Evolutionary conservation across 148 eudicot genomes (phyloP).

Genomic region (Fagopyrum tataricum): DNA sequence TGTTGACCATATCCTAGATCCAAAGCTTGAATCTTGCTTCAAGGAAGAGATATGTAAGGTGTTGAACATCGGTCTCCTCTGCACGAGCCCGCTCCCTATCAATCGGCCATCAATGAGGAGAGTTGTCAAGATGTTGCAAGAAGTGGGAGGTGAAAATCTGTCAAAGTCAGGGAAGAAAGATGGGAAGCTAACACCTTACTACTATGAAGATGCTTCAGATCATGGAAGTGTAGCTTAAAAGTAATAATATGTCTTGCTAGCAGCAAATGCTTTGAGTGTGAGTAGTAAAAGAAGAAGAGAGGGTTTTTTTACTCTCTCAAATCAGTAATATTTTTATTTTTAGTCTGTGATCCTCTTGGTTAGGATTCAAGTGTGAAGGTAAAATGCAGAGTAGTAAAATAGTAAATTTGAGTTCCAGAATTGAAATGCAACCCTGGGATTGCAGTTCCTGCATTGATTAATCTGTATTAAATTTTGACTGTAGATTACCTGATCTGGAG

Average conservation of each 20-base stretch:
- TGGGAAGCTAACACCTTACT: constrained; percentile 82
- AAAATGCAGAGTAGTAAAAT: constrained; percentile 1
- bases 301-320: constrained; percentile 1
- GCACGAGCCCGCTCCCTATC: constrained; percentile 84
- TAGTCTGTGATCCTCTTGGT: not conserved
- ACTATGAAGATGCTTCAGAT: constrained; percentile 75
- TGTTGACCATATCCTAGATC: constrained; percentile 63
- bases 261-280: constrained; percentile 7
- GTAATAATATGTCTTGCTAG: not conserved
- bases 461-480: not conserved
- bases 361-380: not conserved
- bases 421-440: constrained; percentile 14
- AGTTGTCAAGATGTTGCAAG: constrained; percentile 79
- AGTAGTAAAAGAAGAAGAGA: not conserved
- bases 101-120: constrained; percentile 92
- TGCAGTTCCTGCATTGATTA: constrained; percentile 9
- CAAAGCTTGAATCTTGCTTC: constrained; percentile 67
- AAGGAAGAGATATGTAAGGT: constrained; percentile 74
- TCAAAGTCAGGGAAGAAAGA: constrained; percentile 34
- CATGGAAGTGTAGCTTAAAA: constrained; percentile 68
- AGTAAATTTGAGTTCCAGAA: constrained; percentile 2
- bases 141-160: constrained; percentile 41
- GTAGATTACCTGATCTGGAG: not conserved
- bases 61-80: constrained; percentile 72
- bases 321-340: not conserved